Conservation (phyloP, 1,284 basidiomycete species). For the Pulchroboletus neoregius region DNA sequence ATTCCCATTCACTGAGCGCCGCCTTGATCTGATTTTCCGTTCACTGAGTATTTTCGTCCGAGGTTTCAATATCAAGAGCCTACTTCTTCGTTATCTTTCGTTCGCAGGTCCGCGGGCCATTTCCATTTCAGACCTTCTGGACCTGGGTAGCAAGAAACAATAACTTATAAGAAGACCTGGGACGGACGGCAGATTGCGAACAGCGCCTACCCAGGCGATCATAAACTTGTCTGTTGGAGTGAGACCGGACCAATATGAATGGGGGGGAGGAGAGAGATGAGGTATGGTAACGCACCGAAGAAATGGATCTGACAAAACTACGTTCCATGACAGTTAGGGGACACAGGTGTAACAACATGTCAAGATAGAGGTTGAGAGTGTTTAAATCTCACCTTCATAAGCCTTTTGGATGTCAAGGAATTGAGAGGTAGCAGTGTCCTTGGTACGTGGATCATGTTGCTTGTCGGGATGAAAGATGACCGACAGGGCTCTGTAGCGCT, state of each 20-base stretch:
- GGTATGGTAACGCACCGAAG: constrained; percentile 46
- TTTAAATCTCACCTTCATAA: constrained; percentile 55
- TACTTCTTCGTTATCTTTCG: constrained; percentile 54
- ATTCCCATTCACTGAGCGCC: constrained; percentile 42
- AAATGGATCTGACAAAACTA: constrained; percentile 74
- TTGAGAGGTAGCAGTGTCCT: constrained; percentile 56
- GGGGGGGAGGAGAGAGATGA: background rate
- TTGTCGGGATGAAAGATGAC: constrained; percentile 87
- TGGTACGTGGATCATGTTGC: constrained; percentile 57
- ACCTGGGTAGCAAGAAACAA: constrained; percentile 35
- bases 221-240: constrained; percentile 55
- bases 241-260: constrained; percentile 14
- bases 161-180: constrained; percentile 10
- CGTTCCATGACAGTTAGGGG: constrained; percentile 15
- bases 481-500: constrained; percentile 66
- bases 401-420: constrained; percentile 78
- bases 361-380: constrained; percentile 5
- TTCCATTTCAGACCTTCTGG: constrained; percentile 47
- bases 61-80: constrained; percentile 21
- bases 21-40: constrained; percentile 42
- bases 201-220: constrained; percentile 61
- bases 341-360: constrained; percentile 4
- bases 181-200: constrained; percentile 5
- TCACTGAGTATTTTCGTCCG: constrained; percentile 20
- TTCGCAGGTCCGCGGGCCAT: constrained; percentile 41